Percentiles rank a stretch among this genome's conserved stretches.
These are phyloP conservation scores for Bipolaris cookei DNA, from an alignment of 2,329 filamentous ascomycete species.

Conservation along the genomic window DNA sequence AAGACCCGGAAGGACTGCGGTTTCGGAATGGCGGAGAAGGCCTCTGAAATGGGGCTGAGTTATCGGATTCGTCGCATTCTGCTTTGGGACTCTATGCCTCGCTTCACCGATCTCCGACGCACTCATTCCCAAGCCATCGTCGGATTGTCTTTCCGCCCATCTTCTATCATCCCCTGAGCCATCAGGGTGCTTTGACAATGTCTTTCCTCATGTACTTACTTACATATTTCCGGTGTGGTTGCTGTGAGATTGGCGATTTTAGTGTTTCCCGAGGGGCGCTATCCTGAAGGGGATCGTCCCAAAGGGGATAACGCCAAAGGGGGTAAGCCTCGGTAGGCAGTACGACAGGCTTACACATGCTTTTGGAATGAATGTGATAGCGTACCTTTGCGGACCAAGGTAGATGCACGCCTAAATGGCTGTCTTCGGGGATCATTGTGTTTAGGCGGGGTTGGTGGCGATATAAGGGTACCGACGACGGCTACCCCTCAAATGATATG, in stretches of 20 bases:
- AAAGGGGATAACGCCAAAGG: conserved; percentile 17
- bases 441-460: conserved; percentile 13
- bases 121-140: not conserved
- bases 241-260: conserved; percentile 5
- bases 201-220: not conserved
- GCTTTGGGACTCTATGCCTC: not conserved
- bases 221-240: not conserved
- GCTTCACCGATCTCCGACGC: not conserved
- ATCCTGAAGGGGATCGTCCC: conserved; percentile 23
- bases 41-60: not conserved
- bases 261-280: conserved; percentile 24
- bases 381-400: conserved; percentile 22
- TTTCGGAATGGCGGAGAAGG: not conserved
- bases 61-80: not conserved
- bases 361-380: conserved; percentile 23
- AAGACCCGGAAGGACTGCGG: not conserved
- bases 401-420: conserved; percentile 18
- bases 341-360: not conserved
- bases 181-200: not conserved
- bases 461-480: conserved; percentile 19
- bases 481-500: not conserved
- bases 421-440: conserved; percentile 12
- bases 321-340: conserved; percentile 28
- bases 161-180: not conserved
- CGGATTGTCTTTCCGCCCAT: too few relatives aligned